phyloP scores from a whole-genome alignment of 2,329 filamentous ascomycete genomes.

The Sarocladium oryzae region DNA sequence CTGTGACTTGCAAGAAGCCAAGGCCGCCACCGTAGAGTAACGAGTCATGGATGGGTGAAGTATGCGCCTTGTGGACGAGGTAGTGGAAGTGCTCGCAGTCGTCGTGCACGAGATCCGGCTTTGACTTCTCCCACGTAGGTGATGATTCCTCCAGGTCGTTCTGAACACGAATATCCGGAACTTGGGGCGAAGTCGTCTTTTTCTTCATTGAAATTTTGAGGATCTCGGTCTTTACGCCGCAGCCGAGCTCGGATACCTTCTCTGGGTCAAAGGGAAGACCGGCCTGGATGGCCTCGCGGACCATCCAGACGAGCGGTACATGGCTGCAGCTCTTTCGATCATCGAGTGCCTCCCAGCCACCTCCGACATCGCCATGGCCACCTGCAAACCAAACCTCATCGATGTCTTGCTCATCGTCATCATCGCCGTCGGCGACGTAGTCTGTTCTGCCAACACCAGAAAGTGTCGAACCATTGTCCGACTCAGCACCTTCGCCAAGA shows the following conservation, averaged over 20 bases:
- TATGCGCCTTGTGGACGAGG: constrained; percentile 51
- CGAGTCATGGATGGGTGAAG: constrained; percentile 61
- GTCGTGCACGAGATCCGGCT: constrained; percentile 15
- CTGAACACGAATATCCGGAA: constrained; percentile 25
- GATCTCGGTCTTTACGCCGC: constrained; percentile 24
- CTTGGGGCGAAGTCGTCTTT: constrained; percentile 7
- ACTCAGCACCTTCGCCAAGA: not conserved
- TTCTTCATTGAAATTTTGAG: constrained; percentile 7
- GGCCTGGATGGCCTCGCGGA: constrained; percentile 51
- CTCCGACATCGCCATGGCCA: constrained; percentile 72
- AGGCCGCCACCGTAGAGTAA: constrained; percentile 59
- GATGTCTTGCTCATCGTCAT: constrained; percentile 58
- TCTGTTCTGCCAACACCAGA: constrained; percentile 19
- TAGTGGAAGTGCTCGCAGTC: constrained; percentile 40
- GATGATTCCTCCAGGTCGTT: constrained; percentile 10
- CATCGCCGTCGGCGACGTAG: constrained; percentile 34
- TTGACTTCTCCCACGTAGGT: constrained; percentile 15
- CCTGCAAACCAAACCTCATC: constrained; percentile 78
- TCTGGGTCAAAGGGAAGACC: constrained; percentile 64
- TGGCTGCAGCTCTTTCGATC: constrained; percentile 60
- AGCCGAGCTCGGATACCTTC: constrained; percentile 62
- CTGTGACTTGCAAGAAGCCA: constrained; percentile 46
- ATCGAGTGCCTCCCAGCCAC: constrained; percentile 59
- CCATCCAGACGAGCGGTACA: constrained; percentile 64
- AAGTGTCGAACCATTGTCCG: constrained; percentile 5